Conservation (phyloP, 768 basidiomycete genomes). For the Leccinum truebloodii region DNA sequence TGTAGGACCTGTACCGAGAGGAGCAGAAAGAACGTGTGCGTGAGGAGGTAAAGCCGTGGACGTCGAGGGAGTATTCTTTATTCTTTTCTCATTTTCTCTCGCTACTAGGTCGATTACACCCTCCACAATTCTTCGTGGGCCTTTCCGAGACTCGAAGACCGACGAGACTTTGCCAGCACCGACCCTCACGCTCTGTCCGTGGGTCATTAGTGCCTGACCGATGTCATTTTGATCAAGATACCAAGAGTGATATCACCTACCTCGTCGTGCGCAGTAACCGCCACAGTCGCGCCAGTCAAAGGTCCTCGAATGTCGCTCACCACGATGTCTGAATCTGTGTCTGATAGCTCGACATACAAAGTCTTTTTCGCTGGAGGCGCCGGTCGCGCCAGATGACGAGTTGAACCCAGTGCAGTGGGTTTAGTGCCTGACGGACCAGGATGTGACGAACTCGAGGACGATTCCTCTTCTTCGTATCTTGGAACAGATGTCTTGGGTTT, state of each 20-base stretch:
- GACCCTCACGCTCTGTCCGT: slow-evolving; percentile 9
- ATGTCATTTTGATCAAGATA: too few species aligned
- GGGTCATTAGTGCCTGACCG: background rate
- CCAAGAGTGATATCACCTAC: slow-evolving; percentile 4
- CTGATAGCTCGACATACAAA: slow-evolving; percentile 26
- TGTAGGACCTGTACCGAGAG: background rate
- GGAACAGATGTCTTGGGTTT: background rate
- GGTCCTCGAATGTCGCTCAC: slow-evolving; percentile 14
- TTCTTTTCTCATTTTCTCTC: slow-evolving; percentile 4
- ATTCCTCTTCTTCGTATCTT: slow-evolving; percentile 17
- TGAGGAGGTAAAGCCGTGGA: background rate
- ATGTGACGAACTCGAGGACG: slow-evolving; percentile 6
- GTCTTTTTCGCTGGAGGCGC: slow-evolving; percentile 13
- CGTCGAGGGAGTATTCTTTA: slow-evolving; percentile 3
- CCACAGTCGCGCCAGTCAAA: background rate
- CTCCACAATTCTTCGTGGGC: background rate
- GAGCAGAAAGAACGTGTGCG: slow-evolving; percentile 2
- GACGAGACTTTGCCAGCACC: background rate
- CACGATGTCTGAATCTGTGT: slow-evolving; percentile 23
- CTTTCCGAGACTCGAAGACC: background rate
- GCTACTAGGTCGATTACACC: slow-evolving; percentile 9
- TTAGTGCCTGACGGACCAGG: slow-evolving; percentile 1
- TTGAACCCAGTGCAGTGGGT: background rate
- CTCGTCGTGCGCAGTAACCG: background rate
- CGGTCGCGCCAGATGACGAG: background rate